Evolutionary conservation across 108 stramenopile species (phyloP).

Genomic region (Aurantiochytrium sp.): DNA sequence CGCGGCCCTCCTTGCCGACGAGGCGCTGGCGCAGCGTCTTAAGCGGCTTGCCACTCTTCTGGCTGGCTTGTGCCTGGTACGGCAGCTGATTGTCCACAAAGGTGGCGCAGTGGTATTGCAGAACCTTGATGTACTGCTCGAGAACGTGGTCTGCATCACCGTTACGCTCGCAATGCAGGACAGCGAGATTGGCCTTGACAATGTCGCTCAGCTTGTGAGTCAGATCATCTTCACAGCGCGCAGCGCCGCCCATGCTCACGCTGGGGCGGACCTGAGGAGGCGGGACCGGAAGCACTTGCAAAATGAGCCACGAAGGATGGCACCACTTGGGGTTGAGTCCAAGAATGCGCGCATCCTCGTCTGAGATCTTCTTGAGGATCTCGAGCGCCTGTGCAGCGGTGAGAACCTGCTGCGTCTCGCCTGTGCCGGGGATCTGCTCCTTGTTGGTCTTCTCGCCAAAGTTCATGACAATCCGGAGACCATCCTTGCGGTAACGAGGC

Average conservation of each 20-base stretch:
- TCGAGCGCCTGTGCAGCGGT: slow-evolving; percentile 72
- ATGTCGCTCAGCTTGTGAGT: slow-evolving; percentile 94
- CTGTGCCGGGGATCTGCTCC: slow-evolving; percentile 36
- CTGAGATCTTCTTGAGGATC: slow-evolving; percentile 80
- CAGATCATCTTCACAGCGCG: slow-evolving; percentile 84
- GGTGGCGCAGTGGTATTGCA: slow-evolving; percentile 86
- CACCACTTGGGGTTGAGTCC: slow-evolving; percentile 81
- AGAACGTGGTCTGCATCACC: slow-evolving; percentile 85
- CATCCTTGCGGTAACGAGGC: slow-evolving; percentile 11
- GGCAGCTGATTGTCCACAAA: slow-evolving; percentile 86
- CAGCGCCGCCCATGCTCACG: slow-evolving; percentile 64
- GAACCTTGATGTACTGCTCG: slow-evolving; percentile 84
- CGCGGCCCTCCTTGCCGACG: slow-evolving; percentile 97
- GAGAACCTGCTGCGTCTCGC: slow-evolving; percentile 84
- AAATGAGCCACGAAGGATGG: slow-evolving; percentile 91
- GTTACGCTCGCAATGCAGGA: slow-evolving; percentile 72
- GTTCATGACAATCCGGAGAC: neutral
- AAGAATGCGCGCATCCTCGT: slow-evolving; percentile 74
- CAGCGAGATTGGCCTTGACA: slow-evolving; percentile 83
- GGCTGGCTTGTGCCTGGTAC: slow-evolving; percentile 80
- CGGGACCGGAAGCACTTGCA: slow-evolving; percentile 91
- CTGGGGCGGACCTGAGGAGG: slow-evolving; percentile 96
- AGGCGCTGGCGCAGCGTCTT: slow-evolving; percentile 87
- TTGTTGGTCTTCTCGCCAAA: neutral
- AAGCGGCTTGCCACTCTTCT: slow-evolving; percentile 87